Evolutionary conservation across 2,329 filamentous ascomycete species (phyloP).

Genomic region (Fusarium sororula): DNA sequence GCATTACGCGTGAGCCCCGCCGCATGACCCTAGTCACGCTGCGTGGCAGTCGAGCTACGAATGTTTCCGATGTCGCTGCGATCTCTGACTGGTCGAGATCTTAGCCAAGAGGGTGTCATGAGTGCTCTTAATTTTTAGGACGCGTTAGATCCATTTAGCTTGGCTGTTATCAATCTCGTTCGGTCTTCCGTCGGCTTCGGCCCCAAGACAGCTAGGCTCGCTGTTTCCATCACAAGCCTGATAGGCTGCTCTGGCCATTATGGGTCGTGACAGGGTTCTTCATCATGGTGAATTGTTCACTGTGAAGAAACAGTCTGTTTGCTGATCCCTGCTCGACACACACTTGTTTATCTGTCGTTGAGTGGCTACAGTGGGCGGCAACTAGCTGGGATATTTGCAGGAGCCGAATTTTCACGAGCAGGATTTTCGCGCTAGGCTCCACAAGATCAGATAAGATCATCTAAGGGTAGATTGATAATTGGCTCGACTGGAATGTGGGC

Average conservation of each 20-base stretch:
- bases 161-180: neutral
- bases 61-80: neutral
- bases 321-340: accelerated
- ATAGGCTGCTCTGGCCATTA: neutral
- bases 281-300: neutral
- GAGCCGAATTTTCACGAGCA: neutral
- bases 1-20: neutral
- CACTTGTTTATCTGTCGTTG: neutral
- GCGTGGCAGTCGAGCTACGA: neutral
- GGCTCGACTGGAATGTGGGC: no score
- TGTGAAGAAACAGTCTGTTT: neutral
- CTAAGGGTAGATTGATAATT: neutral
- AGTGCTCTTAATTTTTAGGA: neutral
- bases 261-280: accelerated
- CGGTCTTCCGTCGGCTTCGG: neutral
- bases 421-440: no score
- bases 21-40: neutral
- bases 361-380: neutral
- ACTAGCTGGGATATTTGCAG: neutral
- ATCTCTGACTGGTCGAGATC: neutral
- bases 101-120: neutral
- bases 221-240: accelerated
- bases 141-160: neutral
- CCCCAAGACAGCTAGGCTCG: neutral
- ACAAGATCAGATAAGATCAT: neutral